Percentiles rank a stretch among this genome's conserved stretches.
These are phyloP conservation scores for Detonula confervacea DNA, from an alignment of 352 stramenopile genomes.

Conservation along the genomic window DNA sequence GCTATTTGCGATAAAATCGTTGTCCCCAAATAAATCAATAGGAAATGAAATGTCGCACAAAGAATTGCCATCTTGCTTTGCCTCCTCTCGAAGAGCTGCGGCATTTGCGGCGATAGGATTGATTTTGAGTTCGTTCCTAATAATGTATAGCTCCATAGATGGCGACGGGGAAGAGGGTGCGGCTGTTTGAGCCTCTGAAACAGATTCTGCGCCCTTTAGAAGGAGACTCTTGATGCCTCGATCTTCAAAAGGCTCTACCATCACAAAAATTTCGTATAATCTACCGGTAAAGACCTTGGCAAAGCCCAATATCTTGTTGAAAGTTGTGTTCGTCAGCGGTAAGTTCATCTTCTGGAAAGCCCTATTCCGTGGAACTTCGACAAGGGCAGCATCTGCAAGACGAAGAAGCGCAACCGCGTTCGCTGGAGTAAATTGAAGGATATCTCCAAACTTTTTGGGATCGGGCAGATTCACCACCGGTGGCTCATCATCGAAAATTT, in stretches of 20 bases:
- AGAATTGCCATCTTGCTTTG: not conserved
- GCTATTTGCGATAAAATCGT: not conserved
- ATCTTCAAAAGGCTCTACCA: slow-evolving; percentile 32
- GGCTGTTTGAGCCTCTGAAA: no score
- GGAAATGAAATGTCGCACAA: slow-evolving; percentile 1
- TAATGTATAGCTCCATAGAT: slow-evolving; percentile 45
- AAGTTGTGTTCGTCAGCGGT: no score
- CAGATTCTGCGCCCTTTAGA: slow-evolving; percentile 1
- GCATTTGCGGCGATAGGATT: slow-evolving; percentile 47
- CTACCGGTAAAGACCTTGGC: no score
- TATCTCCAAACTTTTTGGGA: slow-evolving; percentile 24
- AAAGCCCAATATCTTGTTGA: no score
- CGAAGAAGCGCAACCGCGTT: slow-evolving; percentile 29
- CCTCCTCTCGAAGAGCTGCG: not conserved
- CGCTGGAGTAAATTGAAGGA: slow-evolving; percentile 32
- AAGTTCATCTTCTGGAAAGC: no score
- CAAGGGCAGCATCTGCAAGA: slow-evolving; percentile 27
- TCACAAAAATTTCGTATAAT: no score
- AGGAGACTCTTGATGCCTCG: slow-evolving; percentile 31
- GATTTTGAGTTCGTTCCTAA: slow-evolving; percentile 20
- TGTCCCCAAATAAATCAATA: slow-evolving; percentile 11
- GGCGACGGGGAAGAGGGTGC: not conserved
- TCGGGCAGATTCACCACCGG: slow-evolving; percentile 18
- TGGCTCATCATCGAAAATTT: slow-evolving; percentile 34
- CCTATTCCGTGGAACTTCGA: no score